Evolutionary conservation across 176 grass and related monocot genomes (phyloP), one percentile per base, ranked within the genome.

Genomic region (Bromus sterilis): DNA sequence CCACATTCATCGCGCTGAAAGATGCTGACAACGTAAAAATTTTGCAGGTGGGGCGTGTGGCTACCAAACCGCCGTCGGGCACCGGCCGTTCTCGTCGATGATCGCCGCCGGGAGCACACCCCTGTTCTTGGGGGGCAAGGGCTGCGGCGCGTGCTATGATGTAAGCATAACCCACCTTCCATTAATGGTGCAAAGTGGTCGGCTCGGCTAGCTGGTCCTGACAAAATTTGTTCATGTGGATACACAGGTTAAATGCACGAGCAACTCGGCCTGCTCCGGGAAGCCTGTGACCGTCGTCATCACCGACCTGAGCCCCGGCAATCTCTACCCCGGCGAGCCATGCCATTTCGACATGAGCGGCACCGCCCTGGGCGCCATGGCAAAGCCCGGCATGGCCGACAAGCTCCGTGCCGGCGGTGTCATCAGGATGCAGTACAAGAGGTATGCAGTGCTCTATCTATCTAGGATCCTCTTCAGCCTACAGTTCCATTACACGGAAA

Each of bases 101-200:
- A 86, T 93, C 58, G 21, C 95, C 53, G 78, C 92, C 15, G 95
- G 88, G 29, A 94, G 84, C 35, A 77, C 95, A 14, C 83, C 92
- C 4, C 44, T 98, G 56, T 98, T 84, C 88, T 78, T 86, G 61
- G 66, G 30, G 24, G 95, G 93, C 71, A 81, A 81, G 78, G 92
- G 96, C 6, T 98, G 96, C 23, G 96, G 96, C 58, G 88, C 96
- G 10, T 98, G 96, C 79, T 95, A 93, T 70, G 88, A 90, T 90
- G 95, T 98, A 46, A 78, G 70, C 70, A 49, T 48, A n/a, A 6
- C 10, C 11, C 39, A 20, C 21, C 15, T 48, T 53, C 68, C 80
- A 88, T 85, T 78, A 78, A 40, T 72, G 32, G 53, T 59, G 43
- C 30, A 64, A 77, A 80, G 56, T 68, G 53, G 71, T 56, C 75